phyloP scores from a whole-genome alignment of 805 yeast genomes.

The Teunomyces funiuensis region DNA sequence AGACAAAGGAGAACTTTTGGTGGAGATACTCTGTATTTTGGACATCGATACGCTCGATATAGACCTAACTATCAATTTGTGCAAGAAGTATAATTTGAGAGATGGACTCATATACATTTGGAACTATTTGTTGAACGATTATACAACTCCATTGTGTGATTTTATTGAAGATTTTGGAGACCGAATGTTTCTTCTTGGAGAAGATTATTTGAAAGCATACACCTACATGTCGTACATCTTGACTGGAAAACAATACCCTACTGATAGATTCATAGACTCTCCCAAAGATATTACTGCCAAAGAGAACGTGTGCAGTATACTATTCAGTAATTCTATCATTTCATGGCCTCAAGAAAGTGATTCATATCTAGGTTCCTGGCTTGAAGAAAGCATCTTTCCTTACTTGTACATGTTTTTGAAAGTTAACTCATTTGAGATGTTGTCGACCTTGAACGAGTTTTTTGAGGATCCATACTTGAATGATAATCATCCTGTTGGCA shows the following conservation, averaged over 20 bases:
- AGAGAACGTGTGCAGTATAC: constrained; percentile 48
- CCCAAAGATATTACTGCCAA: constrained; percentile 44
- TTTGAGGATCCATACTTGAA: constrained; percentile 79
- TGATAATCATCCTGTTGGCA: constrained; percentile 45
- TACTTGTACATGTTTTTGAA: constrained; percentile 60
- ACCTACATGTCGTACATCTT: constrained; percentile 67
- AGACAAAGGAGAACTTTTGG: constrained; percentile 50
- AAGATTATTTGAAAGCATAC: constrained; percentile 18
- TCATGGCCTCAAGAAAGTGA: constrained; percentile 34
- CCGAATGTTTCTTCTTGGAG: constrained; percentile 8
- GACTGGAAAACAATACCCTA: constrained; percentile 82
- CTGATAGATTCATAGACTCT: constrained; percentile 48
- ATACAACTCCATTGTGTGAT: constrained; percentile 65
- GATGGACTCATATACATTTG: constrained; percentile 72
- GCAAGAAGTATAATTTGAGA: constrained; percentile 53
- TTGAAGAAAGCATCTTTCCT: constrained; percentile 48
- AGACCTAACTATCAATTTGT: constrained; percentile 67
- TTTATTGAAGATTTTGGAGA: constrained; percentile 41
- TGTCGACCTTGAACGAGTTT: constrained; percentile 73
- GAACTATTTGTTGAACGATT: constrained; percentile 70
- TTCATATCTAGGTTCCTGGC: background rate
- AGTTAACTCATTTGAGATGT: constrained; percentile 56
- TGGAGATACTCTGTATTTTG: constrained; percentile 66
- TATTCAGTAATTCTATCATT: constrained; percentile 58
- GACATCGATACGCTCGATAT: constrained; percentile 72